Evolutionary conservation across 495 filamentous ascomycete genomes (phyloP).

Genomic region (Pyronema domesticum): DNA sequence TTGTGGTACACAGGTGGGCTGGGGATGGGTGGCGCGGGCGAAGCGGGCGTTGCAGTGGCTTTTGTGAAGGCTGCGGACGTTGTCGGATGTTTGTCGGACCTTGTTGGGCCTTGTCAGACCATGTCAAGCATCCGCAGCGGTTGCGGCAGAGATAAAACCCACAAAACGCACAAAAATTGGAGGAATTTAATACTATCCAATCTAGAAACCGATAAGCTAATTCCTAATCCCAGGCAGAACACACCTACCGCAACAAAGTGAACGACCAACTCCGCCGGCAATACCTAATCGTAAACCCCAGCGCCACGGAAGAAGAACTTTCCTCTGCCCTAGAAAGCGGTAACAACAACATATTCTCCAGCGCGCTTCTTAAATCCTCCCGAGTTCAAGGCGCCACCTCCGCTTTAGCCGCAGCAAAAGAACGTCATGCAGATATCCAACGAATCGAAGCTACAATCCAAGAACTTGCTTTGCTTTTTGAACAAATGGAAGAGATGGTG

Average conservation of each 20-base stretch:
- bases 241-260: conserved; percentile 44
- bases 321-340: conserved; percentile 49
- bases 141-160: no score
- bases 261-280: conserved; percentile 55
- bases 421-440: conserved; percentile 59
- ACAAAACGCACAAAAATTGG: no score
- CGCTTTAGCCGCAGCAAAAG: conserved; percentile 52
- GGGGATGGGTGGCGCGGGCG: background rate
- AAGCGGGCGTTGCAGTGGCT: background rate
- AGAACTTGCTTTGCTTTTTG: conserved; percentile 47
- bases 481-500: conserved; percentile 47
- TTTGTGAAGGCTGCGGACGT: background rate
- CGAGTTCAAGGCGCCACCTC: conserved; percentile 41
- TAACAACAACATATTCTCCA: conserved; percentile 59
- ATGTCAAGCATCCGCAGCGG: no score
- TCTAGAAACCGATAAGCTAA: no score
- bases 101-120: no score
- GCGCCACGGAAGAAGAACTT: conserved; percentile 47
- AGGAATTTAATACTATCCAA: no score
- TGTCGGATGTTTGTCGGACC: no score
- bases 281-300: conserved; percentile 58
- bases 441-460: conserved; percentile 49
- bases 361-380: conserved; percentile 55
- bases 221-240: conserved; percentile 34
- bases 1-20: background rate